Conservation (phyloP, 1,284 basidiomycete genomes). For the Ustilago vetiveriae region DNA sequence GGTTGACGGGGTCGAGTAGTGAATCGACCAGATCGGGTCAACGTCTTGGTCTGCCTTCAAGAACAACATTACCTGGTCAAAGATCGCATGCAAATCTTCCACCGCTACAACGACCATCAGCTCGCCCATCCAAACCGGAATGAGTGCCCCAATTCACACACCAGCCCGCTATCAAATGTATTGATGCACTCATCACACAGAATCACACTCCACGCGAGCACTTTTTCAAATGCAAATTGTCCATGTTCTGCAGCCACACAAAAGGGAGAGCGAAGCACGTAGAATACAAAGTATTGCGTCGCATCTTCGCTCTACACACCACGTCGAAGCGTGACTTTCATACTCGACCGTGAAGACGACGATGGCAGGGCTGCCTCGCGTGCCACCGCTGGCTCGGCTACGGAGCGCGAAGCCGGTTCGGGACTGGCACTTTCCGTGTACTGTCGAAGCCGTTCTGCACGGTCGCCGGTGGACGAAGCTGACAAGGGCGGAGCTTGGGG, state of each 20-base stretch:
- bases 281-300: constrained; percentile 4
- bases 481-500: constrained; percentile 18
- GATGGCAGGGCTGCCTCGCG: constrained; percentile 6
- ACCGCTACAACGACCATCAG: not conserved
- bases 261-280: too few species aligned
- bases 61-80: too few species aligned
- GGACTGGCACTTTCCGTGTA: constrained; percentile 42
- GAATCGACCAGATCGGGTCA: not conserved
- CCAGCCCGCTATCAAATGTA: too few species aligned
- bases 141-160: too few species aligned
- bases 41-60: not conserved
- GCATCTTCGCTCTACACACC: constrained; percentile 2
- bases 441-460: constrained; percentile 40
- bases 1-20: constrained; percentile 6
- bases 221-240: not conserved
- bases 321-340: constrained; percentile 33
- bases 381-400: constrained; percentile 4
- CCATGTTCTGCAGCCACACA: too few species aligned
- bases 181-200: too few species aligned
- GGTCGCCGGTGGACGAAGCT: constrained; percentile 22
- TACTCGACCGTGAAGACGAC: constrained; percentile 19
- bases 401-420: constrained; percentile 13
- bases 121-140: not conserved
- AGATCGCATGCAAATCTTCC: too few species aligned
- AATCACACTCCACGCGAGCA: too few species aligned